Evolutionary conservation across 495 filamentous ascomycete species (phyloP).

Genomic region (Talaromyces adpressus): DNA sequence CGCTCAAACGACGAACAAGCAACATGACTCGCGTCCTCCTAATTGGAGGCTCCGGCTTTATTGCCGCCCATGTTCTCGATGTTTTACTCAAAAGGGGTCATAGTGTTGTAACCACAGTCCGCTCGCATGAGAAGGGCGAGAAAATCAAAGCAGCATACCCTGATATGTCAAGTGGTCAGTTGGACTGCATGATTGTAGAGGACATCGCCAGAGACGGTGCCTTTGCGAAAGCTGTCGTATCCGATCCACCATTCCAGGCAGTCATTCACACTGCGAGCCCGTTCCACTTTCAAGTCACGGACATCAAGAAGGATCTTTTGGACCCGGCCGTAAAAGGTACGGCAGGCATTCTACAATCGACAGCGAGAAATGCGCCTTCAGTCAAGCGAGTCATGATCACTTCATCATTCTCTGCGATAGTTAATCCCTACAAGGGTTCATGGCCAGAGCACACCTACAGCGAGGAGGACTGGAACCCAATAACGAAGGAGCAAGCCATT

Average conservation of each 20-base stretch:
- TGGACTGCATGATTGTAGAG: slow-evolving; percentile 70
- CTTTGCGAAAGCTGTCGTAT: slow-evolving; percentile 73
- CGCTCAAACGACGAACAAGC: slow-evolving; percentile 6
- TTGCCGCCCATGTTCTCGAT: slow-evolving; percentile 75
- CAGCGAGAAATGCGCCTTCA: slow-evolving; percentile 46
- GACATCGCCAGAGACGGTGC: slow-evolving; percentile 71
- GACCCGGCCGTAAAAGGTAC: slow-evolving; percentile 71
- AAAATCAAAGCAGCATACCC: slow-evolving; percentile 64
- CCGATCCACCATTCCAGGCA: slow-evolving; percentile 67
- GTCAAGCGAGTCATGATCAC: slow-evolving; percentile 70
- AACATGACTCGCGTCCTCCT: slow-evolving; percentile 20
- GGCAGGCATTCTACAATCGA: slow-evolving; percentile 51
- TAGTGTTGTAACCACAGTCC: slow-evolving; percentile 77
- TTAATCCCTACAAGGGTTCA: slow-evolving; percentile 36
- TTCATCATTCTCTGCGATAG: slow-evolving; percentile 64
- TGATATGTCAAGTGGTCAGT: slow-evolving; percentile 48
- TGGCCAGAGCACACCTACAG: slow-evolving; percentile 45
- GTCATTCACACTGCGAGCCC: slow-evolving; percentile 15
- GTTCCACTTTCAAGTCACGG: slow-evolving; percentile 36
- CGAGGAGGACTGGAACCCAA: slow-evolving; percentile 70
- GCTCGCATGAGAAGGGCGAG: slow-evolving; percentile 69
- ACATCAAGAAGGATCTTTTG: slow-evolving; percentile 63
- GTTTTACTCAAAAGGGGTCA: slow-evolving; percentile 56
- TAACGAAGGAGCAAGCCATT: slow-evolving; percentile 51
- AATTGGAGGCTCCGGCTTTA: slow-evolving; percentile 59